Percentiles rank a stretch among this genome's conserved stretches.
Conservation (phyloP, 345 rosid species). For the Syzygium oleosum region DNA sequence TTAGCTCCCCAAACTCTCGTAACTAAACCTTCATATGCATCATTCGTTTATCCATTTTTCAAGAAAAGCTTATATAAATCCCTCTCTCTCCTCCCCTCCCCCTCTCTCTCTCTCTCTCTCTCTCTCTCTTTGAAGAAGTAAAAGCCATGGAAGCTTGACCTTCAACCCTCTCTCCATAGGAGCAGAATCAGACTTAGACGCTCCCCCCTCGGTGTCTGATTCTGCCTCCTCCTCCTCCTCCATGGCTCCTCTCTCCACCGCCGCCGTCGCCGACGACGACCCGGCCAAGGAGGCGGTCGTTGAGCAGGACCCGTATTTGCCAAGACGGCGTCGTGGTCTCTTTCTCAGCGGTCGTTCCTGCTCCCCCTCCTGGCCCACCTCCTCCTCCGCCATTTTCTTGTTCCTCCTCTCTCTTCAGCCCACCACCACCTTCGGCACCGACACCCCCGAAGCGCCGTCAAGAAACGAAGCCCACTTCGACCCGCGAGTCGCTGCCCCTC, state of each 20-base stretch:
- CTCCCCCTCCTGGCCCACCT: background rate
- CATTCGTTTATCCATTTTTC: background rate
- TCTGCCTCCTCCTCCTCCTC: background rate
- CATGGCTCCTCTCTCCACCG: background rate
- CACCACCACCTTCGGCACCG: background rate
- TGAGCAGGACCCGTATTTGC: background rate
- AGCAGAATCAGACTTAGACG: background rate
- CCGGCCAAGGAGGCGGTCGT: background rate
- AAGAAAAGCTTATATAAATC: background rate
- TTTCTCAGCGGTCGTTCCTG: background rate
- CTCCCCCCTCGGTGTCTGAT: background rate
- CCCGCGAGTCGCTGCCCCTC: background rate
- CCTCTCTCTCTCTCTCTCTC: background rate
- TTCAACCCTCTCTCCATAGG: background rate
- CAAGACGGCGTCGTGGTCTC: background rate
- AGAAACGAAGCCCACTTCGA: background rate
- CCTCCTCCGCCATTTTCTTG: background rate
- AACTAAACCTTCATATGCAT: background rate
- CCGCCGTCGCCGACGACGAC: background rate
- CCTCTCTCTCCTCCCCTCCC: background rate
- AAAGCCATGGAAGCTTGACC: background rate
- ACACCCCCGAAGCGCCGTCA: background rate
- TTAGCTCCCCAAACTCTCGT: background rate
- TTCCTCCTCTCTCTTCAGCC: background rate
- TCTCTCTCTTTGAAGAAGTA: background rate